Evolutionary conservation across 768 basidiomycete species (phyloP), one percentile per base, ranked within the genome.

Genomic region (Psilocybe tampanensis): DNA sequence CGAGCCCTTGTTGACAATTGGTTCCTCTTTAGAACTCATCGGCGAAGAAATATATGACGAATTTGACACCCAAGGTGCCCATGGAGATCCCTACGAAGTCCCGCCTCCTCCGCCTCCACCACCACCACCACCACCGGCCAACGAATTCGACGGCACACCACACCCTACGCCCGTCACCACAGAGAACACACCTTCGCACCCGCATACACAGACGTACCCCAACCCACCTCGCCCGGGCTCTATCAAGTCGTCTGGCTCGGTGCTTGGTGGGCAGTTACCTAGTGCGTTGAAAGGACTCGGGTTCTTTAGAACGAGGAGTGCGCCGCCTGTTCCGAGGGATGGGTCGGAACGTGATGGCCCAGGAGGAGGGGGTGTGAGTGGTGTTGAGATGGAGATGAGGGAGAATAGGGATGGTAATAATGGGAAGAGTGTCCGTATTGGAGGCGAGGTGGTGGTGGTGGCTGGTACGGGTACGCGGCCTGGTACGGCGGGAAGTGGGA

Each of bases 21-120:
- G 4, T 39, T 39, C 15, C 15, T 39, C 12, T 39, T 39, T 63
- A 92, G 94, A 95, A 67, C 79, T 95, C 11, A 95, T 95, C 54
- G 94, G 94, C 13, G 92, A 95, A 73, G 94, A 95, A 65, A 94
- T 95, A 51, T 92, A 91, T 58, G 92, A 95, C 66, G 94, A 95
- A 73, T 94, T 92, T 67, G 93, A 94, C 66, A 80, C 82, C 11
- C 84, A 91, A 70, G 91, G 89, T 41, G 83, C 83, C n/a, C 82
- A 78, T 59, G 83, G 78, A 12, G 81, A 79, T 66, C 83, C 68
- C 42, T 72, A 72, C 60, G 70, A 76, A 60, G 63, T 75, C 15
- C 70, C 72, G 36, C 63, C 71, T 44, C 47, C 52, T 23, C 49
- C 29, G 41, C 41, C 44, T 8, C 47, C 50, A 53, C 15, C 54